Conservation (phyloP, 768 basidiomycete genomes). For the Podaxis mareebaensis region DNA sequence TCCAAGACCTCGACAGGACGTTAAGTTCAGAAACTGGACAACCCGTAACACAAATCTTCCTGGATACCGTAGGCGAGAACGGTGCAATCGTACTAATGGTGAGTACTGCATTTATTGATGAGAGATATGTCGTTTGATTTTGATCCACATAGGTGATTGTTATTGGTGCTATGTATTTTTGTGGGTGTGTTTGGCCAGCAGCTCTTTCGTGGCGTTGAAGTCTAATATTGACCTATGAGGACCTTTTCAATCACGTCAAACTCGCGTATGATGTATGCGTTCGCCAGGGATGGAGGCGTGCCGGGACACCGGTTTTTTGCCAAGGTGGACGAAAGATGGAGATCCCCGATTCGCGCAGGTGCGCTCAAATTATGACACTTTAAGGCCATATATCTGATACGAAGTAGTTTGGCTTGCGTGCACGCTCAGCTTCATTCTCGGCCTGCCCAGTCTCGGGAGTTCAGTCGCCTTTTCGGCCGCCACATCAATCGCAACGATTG, state of each 20-base stretch:
- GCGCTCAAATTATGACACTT: neutral
- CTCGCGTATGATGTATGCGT: slow-evolving; percentile 83
- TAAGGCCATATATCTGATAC: neutral
- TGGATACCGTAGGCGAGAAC: slow-evolving; percentile 72
- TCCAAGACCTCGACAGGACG: slow-evolving; percentile 66
- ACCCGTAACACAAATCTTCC: slow-evolving; percentile 77
- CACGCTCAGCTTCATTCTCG: slow-evolving; percentile 73
- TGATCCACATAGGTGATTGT: slow-evolving; percentile 49
- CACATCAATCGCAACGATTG: slow-evolving; percentile 70
- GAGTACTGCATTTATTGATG: slow-evolving; percentile 6
- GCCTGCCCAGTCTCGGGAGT: slow-evolving; percentile 72
- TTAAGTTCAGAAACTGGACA: slow-evolving; percentile 56
- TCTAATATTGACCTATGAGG: slow-evolving; percentile 28
- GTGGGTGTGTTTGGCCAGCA: slow-evolving; percentile 46
- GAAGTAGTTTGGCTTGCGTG: slow-evolving; percentile 76
- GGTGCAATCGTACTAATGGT: slow-evolving; percentile 79
- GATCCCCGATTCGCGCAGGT: slow-evolving; percentile 73
- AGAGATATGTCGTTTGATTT: neutral
- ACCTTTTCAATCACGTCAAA: slow-evolving; percentile 81
- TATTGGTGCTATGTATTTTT: slow-evolving; percentile 75
- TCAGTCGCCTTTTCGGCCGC: slow-evolving; percentile 67
- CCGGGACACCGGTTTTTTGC: slow-evolving; percentile 69
- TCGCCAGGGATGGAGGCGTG: slow-evolving; percentile 72
- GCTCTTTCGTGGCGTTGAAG: neutral
- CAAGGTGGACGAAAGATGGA: slow-evolving; percentile 57